Conservation (phyloP, 2,329 filamentous ascomycete species). For the Didymella pomorum region DNA sequence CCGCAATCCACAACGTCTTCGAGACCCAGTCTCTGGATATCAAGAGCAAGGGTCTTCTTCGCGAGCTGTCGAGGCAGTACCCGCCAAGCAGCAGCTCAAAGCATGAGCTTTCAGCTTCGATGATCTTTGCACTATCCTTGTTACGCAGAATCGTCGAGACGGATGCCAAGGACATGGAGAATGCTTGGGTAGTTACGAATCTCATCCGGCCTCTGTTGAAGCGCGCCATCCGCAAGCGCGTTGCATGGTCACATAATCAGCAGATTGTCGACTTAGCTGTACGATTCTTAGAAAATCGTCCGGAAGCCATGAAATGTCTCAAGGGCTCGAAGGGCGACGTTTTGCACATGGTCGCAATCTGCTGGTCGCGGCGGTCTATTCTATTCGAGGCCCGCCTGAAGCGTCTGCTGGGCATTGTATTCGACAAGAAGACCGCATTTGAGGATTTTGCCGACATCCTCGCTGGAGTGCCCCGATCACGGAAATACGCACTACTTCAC, state of each 20-base stretch:
- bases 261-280: slow-evolving; percentile 31
- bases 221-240: slow-evolving; percentile 30
- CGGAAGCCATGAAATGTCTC: slow-evolving; percentile 17
- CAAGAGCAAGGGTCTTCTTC: slow-evolving; percentile 13
- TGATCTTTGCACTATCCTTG: slow-evolving; percentile 37
- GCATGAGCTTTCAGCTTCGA: slow-evolving; percentile 35
- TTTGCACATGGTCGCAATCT: slow-evolving; percentile 25
- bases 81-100: slow-evolving; percentile 16
- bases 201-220: slow-evolving; percentile 34
- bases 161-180: slow-evolving; percentile 8
- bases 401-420: too few relatives aligned
- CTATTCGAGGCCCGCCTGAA: too few relatives aligned
- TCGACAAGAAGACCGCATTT: too few relatives aligned
- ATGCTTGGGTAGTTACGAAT: slow-evolving; percentile 22
- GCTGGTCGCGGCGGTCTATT: too few relatives aligned
- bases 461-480: too few relatives aligned
- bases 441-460: too few relatives aligned
- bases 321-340: slow-evolving; percentile 8
- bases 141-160: slow-evolving; percentile 21
- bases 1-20: slow-evolving; percentile 22
- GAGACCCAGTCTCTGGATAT: not conserved
- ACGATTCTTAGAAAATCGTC: slow-evolving; percentile 28
- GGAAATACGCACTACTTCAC: too few relatives aligned
- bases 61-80: slow-evolving; percentile 19
- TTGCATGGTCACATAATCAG: slow-evolving; percentile 23